Evolutionary conservation across 2,329 filamentous ascomycete species (phyloP).

Genomic region (Lachnellula arida): DNA sequence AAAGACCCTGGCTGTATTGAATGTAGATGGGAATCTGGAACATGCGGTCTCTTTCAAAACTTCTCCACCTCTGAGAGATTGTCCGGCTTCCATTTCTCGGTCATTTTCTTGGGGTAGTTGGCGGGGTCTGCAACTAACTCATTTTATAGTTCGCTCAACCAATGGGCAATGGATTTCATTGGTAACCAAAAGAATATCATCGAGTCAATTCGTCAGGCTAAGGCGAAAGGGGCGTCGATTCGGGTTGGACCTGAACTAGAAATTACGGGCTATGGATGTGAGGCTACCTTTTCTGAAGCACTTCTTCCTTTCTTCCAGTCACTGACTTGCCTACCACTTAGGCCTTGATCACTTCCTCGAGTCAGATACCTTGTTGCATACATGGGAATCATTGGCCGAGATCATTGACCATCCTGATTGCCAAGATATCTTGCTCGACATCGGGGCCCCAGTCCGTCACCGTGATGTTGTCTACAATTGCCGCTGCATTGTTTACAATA

Average conservation of each 20-base stretch:
- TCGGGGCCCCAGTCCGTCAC: constrained; percentile 57
- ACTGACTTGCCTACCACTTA: not conserved
- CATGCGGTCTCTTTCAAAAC: not conserved
- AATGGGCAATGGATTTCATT: constrained; percentile 48
- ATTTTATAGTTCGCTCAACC: constrained; percentile 6
- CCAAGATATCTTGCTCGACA: constrained; percentile 62
- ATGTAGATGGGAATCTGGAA: not conserved
- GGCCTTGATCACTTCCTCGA: constrained; percentile 49
- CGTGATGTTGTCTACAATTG: constrained; percentile 61
- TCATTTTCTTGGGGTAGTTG: too few species aligned
- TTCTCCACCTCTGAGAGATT: too few species aligned
- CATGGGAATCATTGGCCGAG: constrained; percentile 56
- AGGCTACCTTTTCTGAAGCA: not conserved
- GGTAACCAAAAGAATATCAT: constrained; percentile 57
- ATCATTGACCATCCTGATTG: constrained; percentile 57
- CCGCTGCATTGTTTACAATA: constrained; percentile 59
- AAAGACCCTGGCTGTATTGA: not conserved
- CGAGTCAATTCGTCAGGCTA: constrained; percentile 51
- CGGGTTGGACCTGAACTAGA: constrained; percentile 46
- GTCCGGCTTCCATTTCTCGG: too few species aligned
- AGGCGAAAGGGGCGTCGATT: constrained; percentile 49
- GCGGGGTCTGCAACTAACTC: too few species aligned
- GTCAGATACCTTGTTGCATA: constrained; percentile 51
- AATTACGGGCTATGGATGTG: constrained; percentile 4
- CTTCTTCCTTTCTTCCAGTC: not conserved